These are phyloP conservation scores for Trichoderma koningii DNA, from an alignment of 2,329 filamentous ascomycete genomes.

Conservation along the genomic window DNA sequence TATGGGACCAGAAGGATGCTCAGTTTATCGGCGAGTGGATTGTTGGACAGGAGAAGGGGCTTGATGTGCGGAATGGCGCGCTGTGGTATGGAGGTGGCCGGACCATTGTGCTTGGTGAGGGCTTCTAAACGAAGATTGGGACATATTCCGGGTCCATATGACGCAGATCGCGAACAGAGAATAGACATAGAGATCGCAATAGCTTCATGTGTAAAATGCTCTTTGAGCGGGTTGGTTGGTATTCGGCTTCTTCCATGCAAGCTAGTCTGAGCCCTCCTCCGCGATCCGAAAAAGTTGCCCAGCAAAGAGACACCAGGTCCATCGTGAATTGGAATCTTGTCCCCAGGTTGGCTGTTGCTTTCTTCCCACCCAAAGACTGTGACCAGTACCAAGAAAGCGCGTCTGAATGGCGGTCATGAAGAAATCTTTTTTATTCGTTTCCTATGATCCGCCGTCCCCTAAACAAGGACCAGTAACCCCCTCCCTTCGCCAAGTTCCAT, in stretches of 20 bases:
- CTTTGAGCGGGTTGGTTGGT: constrained; percentile 7
- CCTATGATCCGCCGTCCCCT: constrained; percentile 47
- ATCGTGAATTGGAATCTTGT: constrained; percentile 12
- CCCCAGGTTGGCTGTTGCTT: background rate
- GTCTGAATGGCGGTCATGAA: constrained; percentile 24
- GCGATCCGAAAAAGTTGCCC: background rate
- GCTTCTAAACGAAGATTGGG: constrained; percentile 50
- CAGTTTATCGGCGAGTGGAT: constrained; percentile 71
- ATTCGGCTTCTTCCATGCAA: constrained; percentile 15
- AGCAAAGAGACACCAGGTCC: constrained; percentile 19
- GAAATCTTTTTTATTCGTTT: constrained; percentile 43
- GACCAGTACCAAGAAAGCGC: constrained; percentile 13
- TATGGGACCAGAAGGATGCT: constrained; percentile 61
- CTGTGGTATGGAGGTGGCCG: constrained; percentile 89
- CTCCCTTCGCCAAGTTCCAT: constrained; percentile 52
- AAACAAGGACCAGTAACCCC: constrained; percentile 47
- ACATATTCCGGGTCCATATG: background rate
- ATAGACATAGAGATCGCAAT: background rate
- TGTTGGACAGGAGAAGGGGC: constrained; percentile 80
- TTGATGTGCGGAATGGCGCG: constrained; percentile 72
- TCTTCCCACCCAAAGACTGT: constrained; percentile 16
- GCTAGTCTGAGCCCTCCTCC: constrained; percentile 13
- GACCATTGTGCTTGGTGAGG: constrained; percentile 64
- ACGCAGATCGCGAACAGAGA: background rate
- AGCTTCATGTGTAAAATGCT: background rate